Base-by-base conservation (phyloP, 208 protist genomes). In the Willaertia magna region DNA sequence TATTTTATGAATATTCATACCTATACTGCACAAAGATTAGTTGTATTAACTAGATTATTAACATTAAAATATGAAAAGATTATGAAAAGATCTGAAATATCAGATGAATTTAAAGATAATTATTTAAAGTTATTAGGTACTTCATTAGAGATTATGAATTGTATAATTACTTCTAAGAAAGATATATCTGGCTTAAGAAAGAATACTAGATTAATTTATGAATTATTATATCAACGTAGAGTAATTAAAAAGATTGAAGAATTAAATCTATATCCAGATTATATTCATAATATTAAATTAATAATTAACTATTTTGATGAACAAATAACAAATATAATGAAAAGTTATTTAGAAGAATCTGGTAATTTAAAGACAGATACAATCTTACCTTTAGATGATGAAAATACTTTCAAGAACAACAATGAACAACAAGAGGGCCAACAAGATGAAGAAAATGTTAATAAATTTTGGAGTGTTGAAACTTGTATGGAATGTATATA, bases 11-110 rank as follows among this genome's bases (percentile, higher is more conserved):
- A 78, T 22, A 83, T 87, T 0, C 86, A 87, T 26, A 85, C 52
- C 11, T 86, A 79, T 74, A 82, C 83, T 14, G 86, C 86, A n/a
- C 86, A 87, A 78, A 59, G 83, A 61, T 74, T 87, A 18, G 18
- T 87, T 12, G 12, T 18, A 18, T 49, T 87, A 1, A 78, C 51
- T 6, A 43, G 47, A 40, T 79, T 79, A 1, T 42, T 87, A 20
- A 74, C 59, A 59, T 18, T 84, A 7, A 87, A 83, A 67, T 46
- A 30, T 74, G 75, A 75, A 51, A 47, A 76, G 39, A 14, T 83
- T 22, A 11, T 9, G 6, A n/a, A 44, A 34, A 11, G 4, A 43
- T 20, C 7, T 43, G 48, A 9, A 67, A 7, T 12, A 0, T 39
- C 6, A 3, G 44, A 47, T 20, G 85, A 75, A 6, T 82, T 79